These are phyloP conservation scores for Claviceps sorghi DNA, from an alignment of 2,329 filamentous ascomycete species.

Conservation along the genomic window DNA sequence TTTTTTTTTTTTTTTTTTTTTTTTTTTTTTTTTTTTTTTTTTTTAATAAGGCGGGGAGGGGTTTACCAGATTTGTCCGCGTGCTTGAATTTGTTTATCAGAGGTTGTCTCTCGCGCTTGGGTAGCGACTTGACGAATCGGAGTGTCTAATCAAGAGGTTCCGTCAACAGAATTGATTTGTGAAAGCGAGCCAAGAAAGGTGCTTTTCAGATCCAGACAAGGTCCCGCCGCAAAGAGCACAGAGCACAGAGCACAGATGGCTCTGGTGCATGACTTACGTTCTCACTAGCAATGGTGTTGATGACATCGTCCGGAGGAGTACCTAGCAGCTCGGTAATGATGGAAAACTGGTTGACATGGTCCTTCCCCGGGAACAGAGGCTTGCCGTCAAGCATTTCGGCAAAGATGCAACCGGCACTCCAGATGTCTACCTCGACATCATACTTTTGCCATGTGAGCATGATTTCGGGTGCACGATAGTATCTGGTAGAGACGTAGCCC, in stretches of 20 bases:
- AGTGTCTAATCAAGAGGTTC: slow-evolving; percentile 49
- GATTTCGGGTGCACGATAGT: slow-evolving; percentile 97
- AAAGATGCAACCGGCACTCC: slow-evolving; percentile 98
- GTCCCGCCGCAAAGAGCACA: too few species aligned
- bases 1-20: too few species aligned
- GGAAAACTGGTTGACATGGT: slow-evolving; percentile 98
- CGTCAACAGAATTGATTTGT: neutral
- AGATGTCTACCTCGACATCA: slow-evolving; percentile 96
- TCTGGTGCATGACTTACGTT: slow-evolving; percentile 47
- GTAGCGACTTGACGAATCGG: slow-evolving; percentile 92
- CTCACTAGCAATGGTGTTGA: slow-evolving; percentile 95
- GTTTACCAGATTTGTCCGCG: slow-evolving; percentile 66
- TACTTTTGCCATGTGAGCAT: slow-evolving; percentile 99
- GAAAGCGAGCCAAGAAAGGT: neutral
- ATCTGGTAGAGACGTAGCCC: slow-evolving; percentile 94
- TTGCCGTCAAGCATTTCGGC: slow-evolving; percentile 99
- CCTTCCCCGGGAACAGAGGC: slow-evolving; percentile 94
- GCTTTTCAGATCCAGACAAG: neutral
- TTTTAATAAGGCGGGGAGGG: too few species aligned
- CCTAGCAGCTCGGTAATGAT: slow-evolving; percentile 97
- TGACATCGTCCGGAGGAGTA: slow-evolving; percentile 94
- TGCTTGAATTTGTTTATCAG: slow-evolving; percentile 87
- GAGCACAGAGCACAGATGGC: neutral
- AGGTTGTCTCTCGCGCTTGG: slow-evolving; percentile 83
- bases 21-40: too few species aligned